Conservation (phyloP, 768 basidiomycete genomes). For the Lepiota brunneoincarnata region DNA sequence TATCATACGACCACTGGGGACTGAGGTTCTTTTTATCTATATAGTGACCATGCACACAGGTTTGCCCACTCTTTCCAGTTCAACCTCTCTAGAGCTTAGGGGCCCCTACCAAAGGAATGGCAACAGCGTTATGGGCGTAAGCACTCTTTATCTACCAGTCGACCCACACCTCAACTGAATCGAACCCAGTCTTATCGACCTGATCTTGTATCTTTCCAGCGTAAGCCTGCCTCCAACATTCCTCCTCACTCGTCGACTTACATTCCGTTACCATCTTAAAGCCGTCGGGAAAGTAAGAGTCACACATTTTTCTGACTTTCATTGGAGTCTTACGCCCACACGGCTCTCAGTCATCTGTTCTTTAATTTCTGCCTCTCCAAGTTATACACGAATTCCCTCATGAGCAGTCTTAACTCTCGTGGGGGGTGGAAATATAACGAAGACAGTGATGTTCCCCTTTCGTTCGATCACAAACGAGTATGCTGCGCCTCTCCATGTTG, state of each 20-base stretch:
- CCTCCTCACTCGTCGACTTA: neutral
- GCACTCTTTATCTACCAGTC: neutral
- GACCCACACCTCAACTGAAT: neutral
- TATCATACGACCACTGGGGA: neutral
- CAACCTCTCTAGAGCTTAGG: neutral
- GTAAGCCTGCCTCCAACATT: constrained; percentile 12
- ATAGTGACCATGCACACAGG: constrained; percentile 24
- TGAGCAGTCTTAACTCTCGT: constrained; percentile 36
- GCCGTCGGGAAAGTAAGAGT: constrained; percentile 16
- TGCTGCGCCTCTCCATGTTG: neutral
- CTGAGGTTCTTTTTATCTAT: neutral
- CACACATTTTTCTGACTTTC: neutral
- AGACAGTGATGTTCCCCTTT: neutral
- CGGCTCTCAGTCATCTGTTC: constrained; percentile 28
- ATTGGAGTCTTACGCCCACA: neutral
- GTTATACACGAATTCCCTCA: constrained; percentile 39
- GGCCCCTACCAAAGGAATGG: neutral
- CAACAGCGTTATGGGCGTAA: constrained; percentile 9
- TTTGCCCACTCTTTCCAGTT: neutral
- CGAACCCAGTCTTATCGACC: constrained; percentile 13
- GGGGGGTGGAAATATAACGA: constrained; percentile 25
- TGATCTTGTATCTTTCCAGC: constrained; percentile 19
- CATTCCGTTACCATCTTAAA: neutral
- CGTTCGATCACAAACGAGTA: constrained; percentile 3
- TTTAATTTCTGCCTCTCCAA: constrained; percentile 39